Evolutionary conservation across 345 rosid genomes (phyloP), one percentile per base, ranked within the genome.

Genomic region (Citrus maxima): DNA sequence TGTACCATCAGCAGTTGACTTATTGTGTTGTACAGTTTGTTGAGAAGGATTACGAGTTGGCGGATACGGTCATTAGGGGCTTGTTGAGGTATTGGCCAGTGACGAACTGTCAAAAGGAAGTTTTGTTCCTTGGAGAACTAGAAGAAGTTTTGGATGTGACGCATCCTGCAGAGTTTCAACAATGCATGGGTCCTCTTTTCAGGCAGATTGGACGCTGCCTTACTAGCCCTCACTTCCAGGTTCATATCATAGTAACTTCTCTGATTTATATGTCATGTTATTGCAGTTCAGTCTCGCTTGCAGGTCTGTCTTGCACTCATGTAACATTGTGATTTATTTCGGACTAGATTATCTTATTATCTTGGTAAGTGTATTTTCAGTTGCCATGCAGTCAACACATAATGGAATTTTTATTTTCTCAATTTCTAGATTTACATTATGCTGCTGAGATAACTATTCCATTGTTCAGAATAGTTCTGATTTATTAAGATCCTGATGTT

Each of bases 71-170:
- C 32, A 79, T 88, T 32, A 79, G 82, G 25, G 85, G 87, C 4
- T 58, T 88, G 84, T 76, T 88, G 81, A 88, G 80, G 87, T 85
- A 79, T 80, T 88, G 91, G 91, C 89, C 89, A 5, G 75, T 85
- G 19, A 84, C 83, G 0, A 86, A 85, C 76, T 87, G 88, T 82
- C 81, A 83, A 42, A 87, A 87, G 77, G 91, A 88, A 62, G 86
- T 85, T 79, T 30, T 87, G 73, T 85, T 87, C 80, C 78, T 88
- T 61, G 87, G 87, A 6, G 89, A 84, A 81, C 62, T 87, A 9
- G 91, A 88, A 81, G 89, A 81, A 59, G 84, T 87, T 37, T 73
- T 88, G 81, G 87, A 83, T 51, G 81, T 67, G 64, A 87, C 89
- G 0, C 86, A 76, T 62, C 54, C 83, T 2, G 69, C 83, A 0